Base-by-base conservation (phyloP, 441 rosid genomes). In the Eruca vesicaria region DNA sequence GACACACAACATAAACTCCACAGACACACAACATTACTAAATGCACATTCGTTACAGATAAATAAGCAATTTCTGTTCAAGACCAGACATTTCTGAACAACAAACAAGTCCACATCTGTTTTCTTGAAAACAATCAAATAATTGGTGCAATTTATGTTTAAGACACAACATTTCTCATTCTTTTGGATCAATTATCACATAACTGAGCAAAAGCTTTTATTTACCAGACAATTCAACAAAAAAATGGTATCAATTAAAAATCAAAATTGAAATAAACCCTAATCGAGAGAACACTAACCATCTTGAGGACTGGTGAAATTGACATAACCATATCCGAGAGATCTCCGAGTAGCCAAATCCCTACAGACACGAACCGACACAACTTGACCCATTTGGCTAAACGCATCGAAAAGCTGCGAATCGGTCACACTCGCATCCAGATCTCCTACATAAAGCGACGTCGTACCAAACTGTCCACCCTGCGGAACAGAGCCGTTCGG, bases 361-460 rank as follows among this genome's bases (percentile, higher is more conserved):
- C 90, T 76, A 69, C 94, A 86, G 72, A 90, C 90, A 10, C 94
- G 84, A 78, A 93, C 97, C 0, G 93, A 89, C 2, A 89, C 86
- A 66, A 93, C 97, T 69, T 83, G 90, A 66, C 95, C 95, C 56
- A 90, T 61, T 55, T 90, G 94, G 74, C 74, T 87, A 80, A 93
- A 93, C 64, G 82, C 83, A 63, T 90, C 95, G 67, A 83, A 93
- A 63, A 93, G 84, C 81, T 90, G 97, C 9, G 95, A 84, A 38
- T 90, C 97, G 4, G 90, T 84, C 71, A 89, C 90, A 23, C 79
- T 90, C 4, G 52, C 19, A 57, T 93, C 97, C 83, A 92, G 84
- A 89, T 92, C 98, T 57, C 97, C 98, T 2, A 92, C 97, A 58
- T 90, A 93, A 23, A 93, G 90, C 70, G 97, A 89, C 23, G 93